phyloP scores from a whole-genome alignment of 352 stramenopile species.

The Phytophthora pini region DNA sequence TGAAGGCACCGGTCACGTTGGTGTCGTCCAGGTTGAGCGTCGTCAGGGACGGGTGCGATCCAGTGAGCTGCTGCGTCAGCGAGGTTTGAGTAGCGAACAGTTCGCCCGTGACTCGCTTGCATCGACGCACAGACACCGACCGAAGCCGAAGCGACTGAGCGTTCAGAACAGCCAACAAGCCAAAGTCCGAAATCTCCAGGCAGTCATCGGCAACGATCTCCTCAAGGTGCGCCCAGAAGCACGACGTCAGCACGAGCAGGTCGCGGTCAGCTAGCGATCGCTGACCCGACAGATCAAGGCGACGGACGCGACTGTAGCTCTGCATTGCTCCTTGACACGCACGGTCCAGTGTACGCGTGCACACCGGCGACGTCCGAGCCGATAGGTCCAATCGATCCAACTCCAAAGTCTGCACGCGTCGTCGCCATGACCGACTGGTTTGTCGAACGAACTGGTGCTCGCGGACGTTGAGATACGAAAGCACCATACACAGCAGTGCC shows the following conservation, averaged over 20 bases:
- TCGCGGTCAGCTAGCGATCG: slow-evolving; percentile 71
- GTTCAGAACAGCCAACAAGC: slow-evolving; percentile 81
- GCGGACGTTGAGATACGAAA: slow-evolving; percentile 76
- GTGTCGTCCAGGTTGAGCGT: slow-evolving; percentile 77
- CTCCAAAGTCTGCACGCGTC: slow-evolving; percentile 69
- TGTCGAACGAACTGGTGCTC: slow-evolving; percentile 74
- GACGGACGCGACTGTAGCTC: slow-evolving; percentile 69
- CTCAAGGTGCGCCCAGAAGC: slow-evolving; percentile 82
- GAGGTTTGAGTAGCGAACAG: slow-evolving; percentile 41
- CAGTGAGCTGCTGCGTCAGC: slow-evolving; percentile 33
- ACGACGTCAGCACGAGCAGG: slow-evolving; percentile 80
- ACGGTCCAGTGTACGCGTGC: slow-evolving; percentile 54
- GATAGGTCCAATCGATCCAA: slow-evolving; percentile 78
- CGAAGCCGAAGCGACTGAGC: slow-evolving; percentile 75
- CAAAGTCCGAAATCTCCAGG: slow-evolving; percentile 82
- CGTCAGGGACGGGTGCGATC: slow-evolving; percentile 65
- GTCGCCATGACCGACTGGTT: slow-evolving; percentile 67
- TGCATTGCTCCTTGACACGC: slow-evolving; percentile 68
- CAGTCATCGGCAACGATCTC: slow-evolving; percentile 74
- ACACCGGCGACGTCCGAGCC: slow-evolving; percentile 49
- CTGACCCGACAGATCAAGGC: slow-evolving; percentile 77
- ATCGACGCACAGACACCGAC: slow-evolving; percentile 75
- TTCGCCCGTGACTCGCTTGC: slow-evolving; percentile 73
- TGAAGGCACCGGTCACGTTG: slow-evolving; percentile 48
- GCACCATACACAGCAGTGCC: slow-evolving; percentile 61